These are phyloP conservation scores for Mortierella claussenii DNA, from an alignment of 192 early-diverging fungal genomes.

Conservation along the genomic window DNA sequence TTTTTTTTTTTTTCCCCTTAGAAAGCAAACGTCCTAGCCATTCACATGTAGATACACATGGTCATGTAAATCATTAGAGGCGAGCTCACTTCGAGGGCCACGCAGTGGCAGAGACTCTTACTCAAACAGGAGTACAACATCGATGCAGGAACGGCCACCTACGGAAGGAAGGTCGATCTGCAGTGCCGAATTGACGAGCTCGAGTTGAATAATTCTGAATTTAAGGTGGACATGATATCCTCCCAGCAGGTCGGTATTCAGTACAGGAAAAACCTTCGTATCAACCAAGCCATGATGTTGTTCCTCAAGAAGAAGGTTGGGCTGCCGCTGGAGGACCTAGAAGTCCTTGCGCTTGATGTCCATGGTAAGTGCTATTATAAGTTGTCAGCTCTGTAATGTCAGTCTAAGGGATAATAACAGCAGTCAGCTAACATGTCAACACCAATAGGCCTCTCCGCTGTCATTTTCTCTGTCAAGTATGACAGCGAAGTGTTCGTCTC, in stretches of 20 bases:
- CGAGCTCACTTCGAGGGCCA: slow-evolving; percentile 29
- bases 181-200: slow-evolving; percentile 16
- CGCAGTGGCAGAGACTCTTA: slow-evolving; percentile 20
- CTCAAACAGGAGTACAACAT: slow-evolving; percentile 13
- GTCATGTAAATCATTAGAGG: slow-evolving; percentile 4
- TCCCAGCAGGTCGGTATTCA: slow-evolving; percentile 20
- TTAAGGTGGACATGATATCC: slow-evolving; percentile 15
- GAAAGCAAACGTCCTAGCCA: too few relatives aligned
- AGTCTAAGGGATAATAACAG: neutral
- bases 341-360: slow-evolving; percentile 16
- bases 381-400: neutral
- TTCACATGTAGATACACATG: neutral
- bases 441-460: neutral
- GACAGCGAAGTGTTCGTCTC: slow-evolving; percentile 2
- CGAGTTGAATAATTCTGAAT: slow-evolving; percentile 35
- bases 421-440: neutral
- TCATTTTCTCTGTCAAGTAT: slow-evolving; percentile 5
- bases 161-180: slow-evolving; percentile 22
- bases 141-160: slow-evolving; percentile 15
- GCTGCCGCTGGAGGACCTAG: slow-evolving; percentile 12
- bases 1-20: too few relatives aligned
- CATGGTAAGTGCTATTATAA: slow-evolving; percentile 10
- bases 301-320: slow-evolving; percentile 17
- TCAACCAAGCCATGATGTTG: slow-evolving; percentile 31
- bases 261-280: slow-evolving; percentile 25